phyloP scores from a whole-genome alignment of 306 rosid species.

The Begonia masoniana region DNA sequence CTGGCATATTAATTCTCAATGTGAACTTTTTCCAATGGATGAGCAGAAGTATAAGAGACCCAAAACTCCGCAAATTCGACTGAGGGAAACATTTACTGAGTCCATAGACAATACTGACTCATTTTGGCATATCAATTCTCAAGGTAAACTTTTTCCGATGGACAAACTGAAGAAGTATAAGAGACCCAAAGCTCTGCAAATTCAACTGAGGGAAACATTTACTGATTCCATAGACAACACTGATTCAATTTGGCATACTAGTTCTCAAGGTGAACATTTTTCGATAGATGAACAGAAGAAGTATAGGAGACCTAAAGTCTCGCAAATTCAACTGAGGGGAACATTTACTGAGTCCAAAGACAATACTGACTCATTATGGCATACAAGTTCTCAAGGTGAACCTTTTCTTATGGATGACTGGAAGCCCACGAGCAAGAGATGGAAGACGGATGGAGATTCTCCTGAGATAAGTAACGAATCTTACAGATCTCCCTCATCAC shows the following conservation, averaged over 20 bases:
- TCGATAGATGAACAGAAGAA: slow-evolving; percentile 50
- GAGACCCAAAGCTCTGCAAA: slow-evolving; percentile 39
- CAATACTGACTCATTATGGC: too few relatives aligned
- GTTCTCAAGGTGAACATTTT: slow-evolving; percentile 36
- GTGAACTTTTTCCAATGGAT: slow-evolving; percentile 25
- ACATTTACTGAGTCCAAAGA: too few relatives aligned
- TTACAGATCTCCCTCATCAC: slow-evolving; percentile 68
- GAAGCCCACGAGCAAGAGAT: slow-evolving; percentile 47
- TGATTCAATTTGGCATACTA: background rate
- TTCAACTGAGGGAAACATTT: slow-evolving; percentile 12
- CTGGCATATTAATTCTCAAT: slow-evolving; percentile 25
- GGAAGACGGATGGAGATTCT: slow-evolving; percentile 61
- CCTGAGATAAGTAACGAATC: slow-evolving; percentile 51
- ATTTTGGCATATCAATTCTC: slow-evolving; percentile 9
- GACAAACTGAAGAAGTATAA: slow-evolving; percentile 50
- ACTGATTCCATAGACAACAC: too few relatives aligned
- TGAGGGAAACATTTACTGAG: too few relatives aligned
- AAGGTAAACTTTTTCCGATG: slow-evolving; percentile 33
- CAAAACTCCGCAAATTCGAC: slow-evolving; percentile 24
- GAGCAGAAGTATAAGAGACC: too few relatives aligned
- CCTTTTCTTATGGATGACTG: slow-evolving; percentile 48
- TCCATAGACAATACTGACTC: too few relatives aligned
- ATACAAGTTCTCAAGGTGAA: slow-evolving; percentile 26
- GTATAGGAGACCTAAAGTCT: slow-evolving; percentile 31
- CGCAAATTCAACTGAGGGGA: slow-evolving; percentile 1